Evolutionary conservation across 306 rosid species (phyloP).

Genomic region (Sindora glabra): DNA sequence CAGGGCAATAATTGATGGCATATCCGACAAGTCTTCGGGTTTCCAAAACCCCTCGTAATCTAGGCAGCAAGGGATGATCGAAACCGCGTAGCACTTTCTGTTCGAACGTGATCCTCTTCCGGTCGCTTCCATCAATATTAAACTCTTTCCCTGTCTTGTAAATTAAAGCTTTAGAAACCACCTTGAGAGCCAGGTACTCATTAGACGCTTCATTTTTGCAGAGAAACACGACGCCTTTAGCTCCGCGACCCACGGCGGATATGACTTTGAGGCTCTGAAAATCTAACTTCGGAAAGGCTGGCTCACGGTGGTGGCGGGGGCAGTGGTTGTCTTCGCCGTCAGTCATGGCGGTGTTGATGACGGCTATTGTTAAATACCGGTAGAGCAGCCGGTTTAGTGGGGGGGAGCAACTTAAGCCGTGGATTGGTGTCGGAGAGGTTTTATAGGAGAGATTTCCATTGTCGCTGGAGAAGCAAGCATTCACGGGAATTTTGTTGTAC

Average conservation of each 20-base stretch:
- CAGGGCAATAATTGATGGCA: constrained; percentile 75
- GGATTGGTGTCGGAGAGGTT: too few species aligned
- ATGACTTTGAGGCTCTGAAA: constrained; percentile 38
- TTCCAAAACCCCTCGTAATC: constrained; percentile 48
- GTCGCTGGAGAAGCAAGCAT: too few species aligned
- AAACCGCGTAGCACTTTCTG: constrained; percentile 55
- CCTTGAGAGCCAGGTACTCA: constrained; percentile 60
- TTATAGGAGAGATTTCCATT: too few species aligned
- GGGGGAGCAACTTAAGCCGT: too few species aligned
- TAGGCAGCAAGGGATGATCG: constrained; percentile 61
- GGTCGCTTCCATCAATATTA: constrained; percentile 17
- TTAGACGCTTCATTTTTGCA: constrained; percentile 17
- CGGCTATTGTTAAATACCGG: too few species aligned
- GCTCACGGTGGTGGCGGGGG: too few species aligned
- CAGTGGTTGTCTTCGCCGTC: neutral
- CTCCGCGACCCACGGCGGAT: constrained; percentile 85
- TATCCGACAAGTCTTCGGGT: constrained; percentile 50
- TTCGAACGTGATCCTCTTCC: constrained; percentile 60
- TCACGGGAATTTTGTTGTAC: too few species aligned
- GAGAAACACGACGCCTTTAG: constrained; percentile 79
- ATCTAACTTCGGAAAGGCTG: constrained; percentile 21
- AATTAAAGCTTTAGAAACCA: constrained; percentile 53
- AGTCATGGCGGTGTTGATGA: constrained; percentile 23
- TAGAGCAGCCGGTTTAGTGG: too few species aligned
- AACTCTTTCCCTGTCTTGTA: constrained; percentile 24